Base-by-base conservation (phyloP, 2,329 filamentous ascomycete species). In the Aspergillus fischeri region DNA sequence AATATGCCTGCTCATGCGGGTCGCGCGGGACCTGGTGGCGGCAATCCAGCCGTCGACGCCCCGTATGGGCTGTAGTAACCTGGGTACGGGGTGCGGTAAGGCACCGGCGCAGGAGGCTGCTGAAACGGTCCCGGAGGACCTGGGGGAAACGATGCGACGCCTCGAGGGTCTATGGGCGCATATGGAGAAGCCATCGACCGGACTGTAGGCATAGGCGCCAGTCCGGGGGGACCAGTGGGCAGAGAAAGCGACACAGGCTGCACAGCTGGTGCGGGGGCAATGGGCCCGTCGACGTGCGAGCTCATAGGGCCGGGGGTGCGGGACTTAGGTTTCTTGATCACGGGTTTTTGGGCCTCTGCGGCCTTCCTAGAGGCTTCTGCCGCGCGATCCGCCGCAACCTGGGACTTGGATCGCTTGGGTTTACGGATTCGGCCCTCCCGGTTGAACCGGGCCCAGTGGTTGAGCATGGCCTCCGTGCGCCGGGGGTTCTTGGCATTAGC, bases 391-490 rank as follows among this genome's bases (percentile, higher is more conserved):
- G 73, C 71, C 64, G 76, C 75, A 27, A 77, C 77, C 60, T 77
- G 73, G 9, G 73, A 74, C 59, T 77, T 77, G 32, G 75, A 76
- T 7, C 75, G 71, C 60, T 77, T 77, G 29, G 75, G 75, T 52
- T 77, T 76, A 35, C 75, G 71, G 21, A 71, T 74, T n/a, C 74
- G 71, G 29, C 75, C 75, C 62, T 76, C 74, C 11, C 67, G 65
- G 54, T 76, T 76, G 65, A 77, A 77, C 25, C 74, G 73, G 21
- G 69, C 73, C 75, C 75, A 77, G 60, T 77, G 75, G 57, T 77
- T 73, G 27, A 77, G 69, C 75, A 77, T 77, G 47, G 75, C 75
- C 60, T 76, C 73, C 8, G 75, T 77, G 28, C 75, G 69, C 56
- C 75, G 75, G 4, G 75, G 75, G 51, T 77, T 77, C 63, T 77